Evolutionary conservation across 768 basidiomycete species (phyloP).

Genomic region (Xerocomellus intermedius): DNA sequence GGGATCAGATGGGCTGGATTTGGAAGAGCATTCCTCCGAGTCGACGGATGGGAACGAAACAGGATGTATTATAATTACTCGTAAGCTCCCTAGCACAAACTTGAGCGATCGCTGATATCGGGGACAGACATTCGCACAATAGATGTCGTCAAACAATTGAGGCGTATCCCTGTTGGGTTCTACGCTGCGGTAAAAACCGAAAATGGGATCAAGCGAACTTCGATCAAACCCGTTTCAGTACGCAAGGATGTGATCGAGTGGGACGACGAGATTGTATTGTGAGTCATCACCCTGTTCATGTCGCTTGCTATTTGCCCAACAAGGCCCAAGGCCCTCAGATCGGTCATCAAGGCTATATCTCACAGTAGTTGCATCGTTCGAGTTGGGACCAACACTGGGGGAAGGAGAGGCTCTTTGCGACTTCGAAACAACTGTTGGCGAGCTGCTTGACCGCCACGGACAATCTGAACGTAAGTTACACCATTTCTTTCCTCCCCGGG

Average conservation of each 20-base stretch:
- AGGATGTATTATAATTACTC: not conserved
- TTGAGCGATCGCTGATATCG: not conserved
- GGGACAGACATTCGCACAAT: not conserved
- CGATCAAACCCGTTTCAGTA: not conserved
- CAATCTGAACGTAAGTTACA: not conserved
- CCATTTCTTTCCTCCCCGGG: too few relatives aligned
- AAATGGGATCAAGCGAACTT: not conserved
- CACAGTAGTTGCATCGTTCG: slow-evolving; percentile 5
- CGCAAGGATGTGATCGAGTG: not conserved
- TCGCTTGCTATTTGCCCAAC: not conserved
- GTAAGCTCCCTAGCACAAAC: not conserved
- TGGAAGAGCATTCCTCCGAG: not conserved
- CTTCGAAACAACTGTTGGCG: not conserved
- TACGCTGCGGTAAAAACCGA: not conserved
- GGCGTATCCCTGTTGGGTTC: not conserved
- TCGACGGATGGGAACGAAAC: not conserved
- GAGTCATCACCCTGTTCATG: not conserved
- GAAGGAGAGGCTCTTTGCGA: slow-evolving; percentile 1
- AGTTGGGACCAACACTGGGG: slow-evolving; percentile 2
- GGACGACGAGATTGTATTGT: slow-evolving; percentile 1
- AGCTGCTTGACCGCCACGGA: not conserved
- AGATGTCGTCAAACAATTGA: not conserved
- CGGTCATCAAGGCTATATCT: not conserved
- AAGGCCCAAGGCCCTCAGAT: not conserved
- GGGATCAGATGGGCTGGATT: not conserved